Evolutionary conservation across 2,329 filamentous ascomycete genomes (phyloP), one percentile per base, ranked within the genome.

Genomic region (Aspergillus neotritici): DNA sequence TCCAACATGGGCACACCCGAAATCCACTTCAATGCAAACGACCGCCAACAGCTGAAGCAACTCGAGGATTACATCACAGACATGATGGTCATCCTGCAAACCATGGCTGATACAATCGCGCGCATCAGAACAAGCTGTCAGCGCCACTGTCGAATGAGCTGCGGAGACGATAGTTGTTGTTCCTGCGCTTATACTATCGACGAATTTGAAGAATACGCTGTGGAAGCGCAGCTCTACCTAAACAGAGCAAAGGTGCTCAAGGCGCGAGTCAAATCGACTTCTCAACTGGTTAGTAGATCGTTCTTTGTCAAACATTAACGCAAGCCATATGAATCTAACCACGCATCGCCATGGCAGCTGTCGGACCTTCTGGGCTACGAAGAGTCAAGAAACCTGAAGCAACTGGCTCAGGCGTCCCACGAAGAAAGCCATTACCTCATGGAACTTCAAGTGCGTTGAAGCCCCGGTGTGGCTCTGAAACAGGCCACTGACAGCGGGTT

Each of bases 51-150:
- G 5, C 34, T 49, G 4, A 46, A 46, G 25, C 37, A 49, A 13
- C 29, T 51, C 5, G 38, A 46, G 16, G 46, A 49, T 16, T 47
- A 41, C 17, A 44, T 47, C 32, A 49, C 43, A 11, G 46, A 51
- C 32, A 29, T 50, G 13, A 31, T 40, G 6, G 42, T 50, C 4
- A 41, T 50, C 15, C 40, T 50, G 8, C 42, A 41, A 5, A 50
- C 40, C 5, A 43, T 41, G 21, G 25, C 32, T 4, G 15, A 47
- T 13, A 47, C 31, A 1, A 40, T 47, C 10, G 16, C 11, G 6
- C 34, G 48, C 10, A 37, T 51, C 21, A 35, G 37, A 13, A 44
- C 31, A 29, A 40, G 34, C 25, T 49, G 40, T 15, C 34, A 36
- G 16, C 34, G 21, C 15, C 34, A 42, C n/a, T 49, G 48, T 25